phyloP scores from a whole-genome alignment of 306 rosid species.

The Corylus heterophylla region DNA sequence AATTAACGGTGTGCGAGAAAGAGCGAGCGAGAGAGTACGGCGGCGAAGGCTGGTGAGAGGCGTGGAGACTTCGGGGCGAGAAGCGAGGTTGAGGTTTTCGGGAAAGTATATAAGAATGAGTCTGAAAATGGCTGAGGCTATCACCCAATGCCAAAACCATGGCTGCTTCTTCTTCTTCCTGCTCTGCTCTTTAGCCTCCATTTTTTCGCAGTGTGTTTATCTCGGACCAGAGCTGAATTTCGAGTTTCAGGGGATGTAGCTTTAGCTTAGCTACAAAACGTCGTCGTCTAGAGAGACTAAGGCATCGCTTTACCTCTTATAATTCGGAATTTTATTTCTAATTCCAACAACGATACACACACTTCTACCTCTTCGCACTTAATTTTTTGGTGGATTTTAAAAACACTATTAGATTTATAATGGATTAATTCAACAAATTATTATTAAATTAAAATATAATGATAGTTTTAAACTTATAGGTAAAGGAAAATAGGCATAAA shows the following conservation, averaged over 20 bases:
- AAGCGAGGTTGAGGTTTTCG: conserved; percentile 69
- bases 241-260: not conserved
- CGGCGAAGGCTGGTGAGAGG: conserved; percentile 92
- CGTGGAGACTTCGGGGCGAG: conserved; percentile 94
- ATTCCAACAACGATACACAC: too few species aligned
- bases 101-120: conserved; percentile 70
- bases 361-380: too few species aligned
- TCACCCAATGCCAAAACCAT: conserved; percentile 71
- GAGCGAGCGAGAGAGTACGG: conserved; percentile 42
- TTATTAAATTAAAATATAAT: too few species aligned
- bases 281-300: not conserved
- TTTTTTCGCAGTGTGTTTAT: conserved; percentile 5
- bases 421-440: too few species aligned
- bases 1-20: not conserved
- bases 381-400: too few species aligned
- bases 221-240: not conserved
- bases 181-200: conserved; percentile 24
- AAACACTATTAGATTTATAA: too few species aligned
- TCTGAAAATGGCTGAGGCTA: conserved; percentile 65
- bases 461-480: too few species aligned
- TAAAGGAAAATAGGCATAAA: too few species aligned
- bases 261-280: not conserved
- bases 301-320: too few species aligned
- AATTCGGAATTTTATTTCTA: too few species aligned
- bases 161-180: conserved; percentile 39